Percentiles rank a stretch among this genome's conserved stretches.
Evolutionary conservation across 2,329 filamentous ascomycete species (phyloP).

Genomic region (Microdochium trichocladiopsis): DNA sequence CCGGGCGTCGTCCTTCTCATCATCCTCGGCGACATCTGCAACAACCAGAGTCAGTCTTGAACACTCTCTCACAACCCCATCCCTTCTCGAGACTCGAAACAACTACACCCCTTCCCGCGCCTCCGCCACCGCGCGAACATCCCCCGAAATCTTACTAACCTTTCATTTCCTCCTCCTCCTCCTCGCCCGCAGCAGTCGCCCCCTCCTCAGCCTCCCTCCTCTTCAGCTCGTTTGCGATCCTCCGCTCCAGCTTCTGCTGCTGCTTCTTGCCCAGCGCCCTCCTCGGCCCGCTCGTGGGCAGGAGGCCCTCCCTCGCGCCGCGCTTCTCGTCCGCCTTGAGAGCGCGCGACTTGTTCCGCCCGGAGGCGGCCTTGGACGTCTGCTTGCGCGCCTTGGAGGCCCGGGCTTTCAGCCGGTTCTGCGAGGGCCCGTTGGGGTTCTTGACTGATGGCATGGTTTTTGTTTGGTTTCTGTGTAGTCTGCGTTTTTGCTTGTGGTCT

Average conservation of each 20-base stretch:
- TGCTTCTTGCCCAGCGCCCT: conserved; percentile 46
- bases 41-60: neutral
- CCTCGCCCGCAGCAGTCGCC: neutral
- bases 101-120: neutral
- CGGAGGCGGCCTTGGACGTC: conserved; percentile 31
- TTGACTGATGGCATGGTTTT: conserved; percentile 45
- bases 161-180: conserved; percentile 22
- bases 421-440: conserved; percentile 50
- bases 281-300: conserved; percentile 49
- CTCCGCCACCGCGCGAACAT: neutral
- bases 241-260: conserved; percentile 47
- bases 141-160: conserved; percentile 8
- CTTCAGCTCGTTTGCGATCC: conserved; percentile 42
- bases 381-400: conserved; percentile 35
- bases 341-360: conserved; percentile 9
- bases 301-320: conserved; percentile 43
- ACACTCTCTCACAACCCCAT: too few relatives aligned
- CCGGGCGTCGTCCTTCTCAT: conserved; percentile 1
- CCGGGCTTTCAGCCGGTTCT: conserved; percentile 42
- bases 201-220: conserved; percentile 11
- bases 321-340: conserved; percentile 25
- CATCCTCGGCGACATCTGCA: conserved; percentile 1
- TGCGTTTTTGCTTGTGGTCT: neutral
- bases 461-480: neutral
- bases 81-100: neutral